Conservation (phyloP, 208 protist species). For the Trichomonas vaginalis region DNA sequence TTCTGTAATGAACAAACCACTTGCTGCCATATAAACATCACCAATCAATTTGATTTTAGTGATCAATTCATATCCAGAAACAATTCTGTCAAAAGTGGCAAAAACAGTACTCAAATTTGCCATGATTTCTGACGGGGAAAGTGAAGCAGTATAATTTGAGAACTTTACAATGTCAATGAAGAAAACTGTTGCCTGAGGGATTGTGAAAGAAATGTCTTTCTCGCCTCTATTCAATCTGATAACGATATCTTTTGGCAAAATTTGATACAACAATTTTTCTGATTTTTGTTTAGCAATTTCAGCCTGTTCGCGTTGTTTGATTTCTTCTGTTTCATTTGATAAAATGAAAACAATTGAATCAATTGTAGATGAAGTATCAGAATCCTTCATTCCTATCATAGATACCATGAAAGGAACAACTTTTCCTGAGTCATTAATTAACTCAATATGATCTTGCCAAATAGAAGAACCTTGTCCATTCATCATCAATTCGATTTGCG, state of each 20-base stretch:
- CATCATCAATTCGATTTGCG: neutral
- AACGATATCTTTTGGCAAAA: too few relatives aligned
- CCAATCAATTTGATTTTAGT: too few relatives aligned
- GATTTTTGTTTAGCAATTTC: neutral
- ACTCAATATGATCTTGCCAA: neutral
- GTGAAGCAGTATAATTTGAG: neutral
- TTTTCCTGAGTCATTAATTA: neutral
- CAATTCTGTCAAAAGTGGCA: neutral
- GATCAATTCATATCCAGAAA: neutral
- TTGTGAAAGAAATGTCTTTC: too few relatives aligned
- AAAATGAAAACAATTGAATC: neutral
- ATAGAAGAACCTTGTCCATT: neutral
- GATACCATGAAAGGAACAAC: neutral
- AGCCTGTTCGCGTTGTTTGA: neutral
- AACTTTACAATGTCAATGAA: conserved; percentile 8
- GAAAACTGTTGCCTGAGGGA: neutral
- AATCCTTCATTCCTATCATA: neutral
- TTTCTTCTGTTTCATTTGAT: neutral
- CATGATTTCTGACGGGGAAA: neutral
- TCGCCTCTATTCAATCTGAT: neutral
- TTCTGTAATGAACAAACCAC: neutral
- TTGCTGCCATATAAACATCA: neutral
- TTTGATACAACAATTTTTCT: neutral
- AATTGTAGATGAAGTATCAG: neutral
- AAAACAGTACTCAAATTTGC: neutral